phyloP scores from a whole-genome alignment of 1,139 yeast species.

The Saccharomyces hybrid region DNA sequence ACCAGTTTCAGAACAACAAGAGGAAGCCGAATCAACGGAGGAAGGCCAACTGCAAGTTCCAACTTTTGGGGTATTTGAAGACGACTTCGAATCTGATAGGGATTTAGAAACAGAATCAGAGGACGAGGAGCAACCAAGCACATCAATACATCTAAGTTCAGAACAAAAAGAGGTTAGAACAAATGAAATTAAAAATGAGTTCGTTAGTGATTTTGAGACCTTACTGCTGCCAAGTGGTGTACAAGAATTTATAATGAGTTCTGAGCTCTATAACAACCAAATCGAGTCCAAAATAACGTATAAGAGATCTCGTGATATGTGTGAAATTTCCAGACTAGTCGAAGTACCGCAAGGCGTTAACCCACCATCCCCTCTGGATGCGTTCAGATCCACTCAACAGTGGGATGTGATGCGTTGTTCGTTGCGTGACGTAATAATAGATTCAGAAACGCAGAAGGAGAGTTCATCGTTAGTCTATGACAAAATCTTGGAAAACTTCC shows the following conservation, averaged over 20 bases:
- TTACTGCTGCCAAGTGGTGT: conserved; percentile 62
- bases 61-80: conserved; percentile 4
- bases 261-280: conserved; percentile 20
- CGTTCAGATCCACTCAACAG: conserved; percentile 31
- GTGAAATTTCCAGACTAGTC: conserved; percentile 22
- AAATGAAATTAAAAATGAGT: conserved; percentile 11
- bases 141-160: conserved; percentile 11
- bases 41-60: conserved; percentile 19
- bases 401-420: conserved; percentile 29
- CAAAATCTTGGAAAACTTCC: conserved; percentile 23
- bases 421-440: conserved; percentile 9
- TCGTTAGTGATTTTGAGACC: conserved; percentile 32
- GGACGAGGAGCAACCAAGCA: conserved; percentile 6
- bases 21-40: conserved; percentile 26
- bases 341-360: conserved; percentile 28
- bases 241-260: conserved; percentile 42
- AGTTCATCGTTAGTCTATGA: conserved; percentile 11
- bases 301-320: conserved; percentile 26
- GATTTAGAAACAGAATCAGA: conserved; percentile 1
- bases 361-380: conserved; percentile 33
- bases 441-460: conserved; percentile 5
- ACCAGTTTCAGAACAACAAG: conserved; percentile 11
- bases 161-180: conserved; percentile 7
- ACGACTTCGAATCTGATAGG: conserved; percentile 8
- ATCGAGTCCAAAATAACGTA: conserved; percentile 23